These are phyloP conservation scores for Madurella fahalii DNA, from an alignment of 2,329 filamentous ascomycete genomes.

Conservation along the genomic window DNA sequence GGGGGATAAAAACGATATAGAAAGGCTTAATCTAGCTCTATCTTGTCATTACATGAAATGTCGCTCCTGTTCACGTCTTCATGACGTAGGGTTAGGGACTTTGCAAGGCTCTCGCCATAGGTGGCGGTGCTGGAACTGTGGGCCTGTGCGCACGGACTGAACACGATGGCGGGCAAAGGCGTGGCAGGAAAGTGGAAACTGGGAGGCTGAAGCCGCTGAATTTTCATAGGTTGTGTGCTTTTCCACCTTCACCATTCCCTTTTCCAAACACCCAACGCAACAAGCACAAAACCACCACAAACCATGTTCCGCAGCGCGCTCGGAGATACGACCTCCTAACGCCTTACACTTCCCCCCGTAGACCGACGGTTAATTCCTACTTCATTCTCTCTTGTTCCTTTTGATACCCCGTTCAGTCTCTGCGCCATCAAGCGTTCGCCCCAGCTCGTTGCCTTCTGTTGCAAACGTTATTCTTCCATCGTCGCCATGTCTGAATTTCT, in stretches of 20 bases:
- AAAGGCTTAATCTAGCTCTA: not conserved
- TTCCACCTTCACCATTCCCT: slow-evolving; percentile 6
- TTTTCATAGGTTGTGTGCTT: slow-evolving; percentile 19
- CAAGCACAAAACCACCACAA: slow-evolving; percentile 9
- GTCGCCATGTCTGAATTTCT: slow-evolving; percentile 55
- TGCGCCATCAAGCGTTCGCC: not conserved
- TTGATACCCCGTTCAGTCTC: slow-evolving; percentile 12
- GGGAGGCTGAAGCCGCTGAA: slow-evolving; percentile 21
- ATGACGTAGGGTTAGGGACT: not conserved
- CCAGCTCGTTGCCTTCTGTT: slow-evolving; percentile 9
- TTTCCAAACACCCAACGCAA: slow-evolving; percentile 15
- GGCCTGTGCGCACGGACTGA: not conserved
- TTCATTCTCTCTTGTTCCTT: slow-evolving; percentile 1
- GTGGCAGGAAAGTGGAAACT: slow-evolving; percentile 7
- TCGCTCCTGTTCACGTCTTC: not conserved
- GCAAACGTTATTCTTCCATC: slow-evolving; percentile 6
- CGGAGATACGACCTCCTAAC: slow-evolving; percentile 7
- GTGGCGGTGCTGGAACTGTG: slow-evolving; percentile 9
- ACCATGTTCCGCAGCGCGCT: slow-evolving; percentile 18
- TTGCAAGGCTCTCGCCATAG: not conserved
- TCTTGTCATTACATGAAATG: not conserved
- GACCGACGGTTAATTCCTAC: slow-evolving; percentile 2
- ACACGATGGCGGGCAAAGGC: not conserved
- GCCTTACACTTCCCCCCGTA: slow-evolving; percentile 4
- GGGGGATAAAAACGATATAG: not conserved